Evolutionary conservation across 257 asterid genomes (phyloP).

Genomic region (Euphrasia confusa): DNA sequence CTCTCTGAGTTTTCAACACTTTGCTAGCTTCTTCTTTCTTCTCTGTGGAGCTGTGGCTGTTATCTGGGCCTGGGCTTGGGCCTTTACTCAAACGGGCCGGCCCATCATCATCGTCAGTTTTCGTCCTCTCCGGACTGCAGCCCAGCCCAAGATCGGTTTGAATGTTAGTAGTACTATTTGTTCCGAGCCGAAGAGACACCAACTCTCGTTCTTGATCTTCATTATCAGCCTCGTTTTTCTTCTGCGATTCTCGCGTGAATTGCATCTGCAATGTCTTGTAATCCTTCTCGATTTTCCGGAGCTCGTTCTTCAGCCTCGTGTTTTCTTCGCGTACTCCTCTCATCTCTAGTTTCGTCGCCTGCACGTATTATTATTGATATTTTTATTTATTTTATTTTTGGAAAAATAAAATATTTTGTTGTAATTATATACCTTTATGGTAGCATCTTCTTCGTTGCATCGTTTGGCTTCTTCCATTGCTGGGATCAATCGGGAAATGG

Average conservation of each 20-base stretch:
- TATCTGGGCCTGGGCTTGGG: conserved; percentile 28
- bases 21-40: conserved; percentile 27
- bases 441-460: conserved; percentile 25
- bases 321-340: conserved; percentile 61
- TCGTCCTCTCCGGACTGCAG: neutral
- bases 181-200: conserved; percentile 73
- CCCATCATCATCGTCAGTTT: conserved; percentile 7
- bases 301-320: conserved; percentile 44
- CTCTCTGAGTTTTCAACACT: conserved; percentile 36
- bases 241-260: conserved; percentile 26
- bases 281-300: conserved; percentile 52
- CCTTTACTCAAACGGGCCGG: neutral
- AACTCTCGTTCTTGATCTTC: conserved; percentile 51
- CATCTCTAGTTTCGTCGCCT: conserved; percentile 55
- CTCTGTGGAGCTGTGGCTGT: conserved; percentile 7
- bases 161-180: conserved; percentile 14
- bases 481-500: neutral
- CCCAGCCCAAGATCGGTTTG: conserved; percentile 39
- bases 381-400: too few relatives aligned
- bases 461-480: conserved; percentile 33
- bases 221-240: neutral
- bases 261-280: conserved; percentile 54
- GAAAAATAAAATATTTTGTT: neutral
- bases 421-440: conserved; percentile 21
- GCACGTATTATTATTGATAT: neutral